Base-by-base conservation (phyloP, 768 basidiomycete species). In the Agaricus subrufescens region DNA sequence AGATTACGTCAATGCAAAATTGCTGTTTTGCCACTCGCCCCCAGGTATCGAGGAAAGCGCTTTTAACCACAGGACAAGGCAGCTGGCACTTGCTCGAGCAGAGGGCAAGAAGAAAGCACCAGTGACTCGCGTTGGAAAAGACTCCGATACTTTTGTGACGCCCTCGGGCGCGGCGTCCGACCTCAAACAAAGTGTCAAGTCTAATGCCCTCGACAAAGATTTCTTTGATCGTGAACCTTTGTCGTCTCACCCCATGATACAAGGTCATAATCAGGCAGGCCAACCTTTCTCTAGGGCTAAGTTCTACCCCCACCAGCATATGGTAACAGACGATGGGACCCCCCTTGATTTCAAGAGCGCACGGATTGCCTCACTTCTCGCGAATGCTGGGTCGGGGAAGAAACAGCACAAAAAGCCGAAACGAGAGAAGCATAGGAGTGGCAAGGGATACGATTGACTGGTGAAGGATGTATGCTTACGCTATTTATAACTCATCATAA, bases 1-100 rank as follows among this genome's bases (percentile, higher is more conserved):
- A 69, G 97, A 99, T 72, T 99, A 95, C 65, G 94, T 98, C 58
- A 94, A 89, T 62, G 97, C 91, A 26, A 94, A 92, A 63, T 78
- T 99, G 0, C 78, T 98, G 8, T 98, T 82, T 69, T 94, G 91
- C 61, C 89, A 96, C 61, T 84, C 92, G 14, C 91, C 96, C n/a
- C 93, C 95, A 1, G 83, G 73, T 10, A 70, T 82, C 3, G 66
- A 80, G 1, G 80, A 86, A 30, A 77, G 81, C 47, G 74, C 74
- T 1, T 98, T 95, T 76, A 98, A 98, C 71, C 67, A 77, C 50
- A 75, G 79, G 46, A 87, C 85, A 11, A 82, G 88, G 53, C 76
- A 83, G 46, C 69, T 84, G 23, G 78, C 83, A 1, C 70, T 94
- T 9, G 67, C 71, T 10, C 79, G 84, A 25, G 78, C 81, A 7